Evolutionary conservation across 2,329 filamentous ascomycete genomes (phyloP).

Genomic region (Nemania sp.): DNA sequence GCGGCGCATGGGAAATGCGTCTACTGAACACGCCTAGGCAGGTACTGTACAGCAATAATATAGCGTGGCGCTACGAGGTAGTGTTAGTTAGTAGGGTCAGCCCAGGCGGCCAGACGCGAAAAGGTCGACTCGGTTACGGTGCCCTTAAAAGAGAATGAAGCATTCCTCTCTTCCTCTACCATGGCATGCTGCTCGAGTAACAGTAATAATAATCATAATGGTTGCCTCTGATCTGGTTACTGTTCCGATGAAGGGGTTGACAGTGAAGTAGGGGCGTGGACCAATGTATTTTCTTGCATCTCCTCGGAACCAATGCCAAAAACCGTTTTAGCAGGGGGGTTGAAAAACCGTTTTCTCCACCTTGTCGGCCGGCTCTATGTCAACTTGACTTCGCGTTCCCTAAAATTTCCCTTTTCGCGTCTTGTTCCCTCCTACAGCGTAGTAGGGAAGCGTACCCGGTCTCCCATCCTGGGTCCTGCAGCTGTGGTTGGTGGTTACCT

Average conservation of each 20-base stretch:
- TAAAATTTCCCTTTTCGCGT: background rate
- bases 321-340: background rate
- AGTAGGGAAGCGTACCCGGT: background rate
- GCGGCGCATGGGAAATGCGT: background rate
- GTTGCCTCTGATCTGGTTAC: background rate
- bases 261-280: background rate
- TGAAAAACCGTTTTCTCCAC: slow-evolving; percentile 31
- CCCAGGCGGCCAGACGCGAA: background rate
- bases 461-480: slow-evolving; percentile 30
- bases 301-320: slow-evolving; percentile 1
- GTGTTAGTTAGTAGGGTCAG: background rate
- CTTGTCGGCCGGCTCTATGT: slow-evolving; percentile 2
- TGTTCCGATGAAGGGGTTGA: background rate
- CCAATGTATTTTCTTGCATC: slow-evolving; percentile 6
- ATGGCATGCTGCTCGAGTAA: background rate
- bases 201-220: slow-evolving; percentile 1
- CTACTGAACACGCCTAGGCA: background rate
- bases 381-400: background rate
- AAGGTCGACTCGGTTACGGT: background rate
- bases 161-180: background rate
- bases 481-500: slow-evolving; percentile 30
- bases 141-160: background rate
- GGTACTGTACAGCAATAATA: background rate
- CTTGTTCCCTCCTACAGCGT: background rate
- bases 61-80: background rate